A percentile compares a stretch with the other conserved stretches of the same genome.
Conservation (phyloP, 768 basidiomycete genomes). For the Lactarius sanguifluus region DNA sequence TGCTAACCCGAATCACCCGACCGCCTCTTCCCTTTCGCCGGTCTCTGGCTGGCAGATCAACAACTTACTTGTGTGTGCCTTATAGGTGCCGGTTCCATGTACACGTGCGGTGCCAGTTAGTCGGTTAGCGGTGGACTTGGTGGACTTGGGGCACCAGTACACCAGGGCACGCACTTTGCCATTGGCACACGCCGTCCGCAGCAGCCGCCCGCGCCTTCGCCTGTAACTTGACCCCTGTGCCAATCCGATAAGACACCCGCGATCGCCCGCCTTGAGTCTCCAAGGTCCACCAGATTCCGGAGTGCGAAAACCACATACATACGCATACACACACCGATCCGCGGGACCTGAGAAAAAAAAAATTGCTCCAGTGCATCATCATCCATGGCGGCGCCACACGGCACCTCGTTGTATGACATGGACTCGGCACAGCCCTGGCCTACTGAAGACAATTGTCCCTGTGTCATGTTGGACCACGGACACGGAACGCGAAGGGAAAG, state of each 20-base stretch:
- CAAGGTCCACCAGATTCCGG: constrained; percentile 1
- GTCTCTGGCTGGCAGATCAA: not conserved
- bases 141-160: not conserved
- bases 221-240: not conserved
- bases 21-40: not conserved
- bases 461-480: not conserved
- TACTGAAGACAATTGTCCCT: not conserved
- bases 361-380: constrained; percentile 1
- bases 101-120: not conserved
- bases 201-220: not conserved
- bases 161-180: not conserved
- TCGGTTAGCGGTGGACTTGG: not conserved
- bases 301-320: constrained; percentile 1
- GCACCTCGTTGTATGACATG: constrained; percentile 4
- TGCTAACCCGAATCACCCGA: not conserved
- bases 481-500: not conserved
- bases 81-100: not conserved
- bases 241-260: constrained; percentile 18
- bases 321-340: constrained; percentile 9
- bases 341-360: constrained; percentile 16
- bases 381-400: constrained; percentile 17
- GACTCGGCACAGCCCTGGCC: not conserved
- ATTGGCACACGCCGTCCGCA: not conserved
- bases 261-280: constrained; percentile 4
- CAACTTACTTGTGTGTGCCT: not conserved